Conservation (phyloP, 78 protist genomes). For the Capsaspora owczarzaki region DNA sequence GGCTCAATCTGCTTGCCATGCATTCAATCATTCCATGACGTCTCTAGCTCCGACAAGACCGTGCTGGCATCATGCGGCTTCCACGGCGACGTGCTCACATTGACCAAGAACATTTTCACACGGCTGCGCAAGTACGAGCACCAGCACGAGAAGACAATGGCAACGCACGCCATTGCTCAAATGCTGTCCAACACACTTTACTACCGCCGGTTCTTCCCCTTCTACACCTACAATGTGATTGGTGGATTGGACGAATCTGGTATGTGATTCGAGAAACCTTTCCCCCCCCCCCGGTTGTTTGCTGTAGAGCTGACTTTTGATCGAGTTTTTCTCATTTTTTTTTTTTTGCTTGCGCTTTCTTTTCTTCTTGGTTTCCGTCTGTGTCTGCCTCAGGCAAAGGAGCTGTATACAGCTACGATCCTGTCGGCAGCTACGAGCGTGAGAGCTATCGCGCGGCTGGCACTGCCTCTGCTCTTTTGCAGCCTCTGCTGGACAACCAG, state of each 20-base stretch:
- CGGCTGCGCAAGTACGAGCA: conserved; percentile 9
- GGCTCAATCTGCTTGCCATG: too few relatives aligned
- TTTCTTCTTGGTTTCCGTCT: too few relatives aligned
- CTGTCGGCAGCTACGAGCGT: conserved; percentile 85
- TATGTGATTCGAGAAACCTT: neutral
- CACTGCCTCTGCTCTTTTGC: conserved; percentile 75
- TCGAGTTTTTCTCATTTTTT: neutral
- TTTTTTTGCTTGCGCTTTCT: too few relatives aligned
- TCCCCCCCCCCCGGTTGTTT: neutral
- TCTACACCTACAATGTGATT: conserved; percentile 85
- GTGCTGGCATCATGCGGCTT: conserved; percentile 1
- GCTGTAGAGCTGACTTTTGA: too few relatives aligned
- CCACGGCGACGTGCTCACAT: conserved; percentile 13
- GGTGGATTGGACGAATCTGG: conserved; percentile 82
- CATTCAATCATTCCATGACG: neutral
- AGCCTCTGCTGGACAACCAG: conserved; percentile 91
- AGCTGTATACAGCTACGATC: conserved; percentile 87
- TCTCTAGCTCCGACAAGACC: conserved; percentile 2
- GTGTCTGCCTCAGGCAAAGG: conserved; percentile 84
- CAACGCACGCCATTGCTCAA: conserved; percentile 78
- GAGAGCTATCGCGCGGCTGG: conserved; percentile 70
- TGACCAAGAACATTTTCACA: neutral
- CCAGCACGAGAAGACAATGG: neutral
- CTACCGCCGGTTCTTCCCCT: conserved; percentile 94
- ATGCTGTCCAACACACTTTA: conserved; percentile 89